Conservation (phyloP, 2,329 filamentous ascomycete genomes). For the Ceratocystis diversiconidia region DNA sequence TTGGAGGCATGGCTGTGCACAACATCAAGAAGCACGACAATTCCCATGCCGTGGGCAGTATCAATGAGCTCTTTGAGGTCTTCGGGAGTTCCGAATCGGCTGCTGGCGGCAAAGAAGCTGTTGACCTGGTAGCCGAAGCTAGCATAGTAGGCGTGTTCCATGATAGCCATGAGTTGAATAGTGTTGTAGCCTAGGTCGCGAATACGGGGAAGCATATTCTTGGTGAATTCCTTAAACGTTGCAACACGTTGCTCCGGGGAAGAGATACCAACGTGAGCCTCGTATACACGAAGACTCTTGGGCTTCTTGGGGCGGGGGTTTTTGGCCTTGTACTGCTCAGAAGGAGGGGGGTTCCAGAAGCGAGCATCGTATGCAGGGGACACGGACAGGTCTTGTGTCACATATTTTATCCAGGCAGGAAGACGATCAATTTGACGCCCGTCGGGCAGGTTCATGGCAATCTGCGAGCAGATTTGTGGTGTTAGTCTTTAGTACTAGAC, state of each 20-base stretch:
- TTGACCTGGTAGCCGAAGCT: conserved; percentile 99
- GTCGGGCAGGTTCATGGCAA: conserved; percentile 65
- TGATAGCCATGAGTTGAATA: conserved; percentile 96
- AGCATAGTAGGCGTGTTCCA: conserved; percentile 99
- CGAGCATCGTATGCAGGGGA: conserved; percentile 88
- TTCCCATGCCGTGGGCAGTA: conserved; percentile 78
- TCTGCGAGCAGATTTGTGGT: conserved; percentile 33
- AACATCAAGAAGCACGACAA: conserved; percentile 84
- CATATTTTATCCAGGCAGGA: conserved; percentile 93
- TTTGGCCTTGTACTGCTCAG: conserved; percentile 72
- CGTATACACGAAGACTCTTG: conserved; percentile 77
- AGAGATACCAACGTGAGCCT: conserved; percentile 97
- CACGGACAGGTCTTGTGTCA: conserved; percentile 79
- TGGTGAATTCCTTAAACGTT: conserved; percentile 94
- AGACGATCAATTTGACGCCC: conserved; percentile 76
- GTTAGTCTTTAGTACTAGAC: background rate
- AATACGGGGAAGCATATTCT: conserved; percentile 82
- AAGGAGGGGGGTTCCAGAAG: conserved; percentile 85
- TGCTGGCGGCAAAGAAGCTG: conserved; percentile 96
- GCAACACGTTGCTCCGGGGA: conserved; percentile 77
- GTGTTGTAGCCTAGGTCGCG: conserved; percentile 86
- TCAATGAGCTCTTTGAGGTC: conserved; percentile 95
- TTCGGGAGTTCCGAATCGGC: conserved; percentile 83
- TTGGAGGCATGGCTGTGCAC: conserved; percentile 98
- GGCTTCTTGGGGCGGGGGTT: conserved; percentile 72